Base-by-base conservation (phyloP, 805 yeast species). In the Tetrapisispora iriomotensis region DNA sequence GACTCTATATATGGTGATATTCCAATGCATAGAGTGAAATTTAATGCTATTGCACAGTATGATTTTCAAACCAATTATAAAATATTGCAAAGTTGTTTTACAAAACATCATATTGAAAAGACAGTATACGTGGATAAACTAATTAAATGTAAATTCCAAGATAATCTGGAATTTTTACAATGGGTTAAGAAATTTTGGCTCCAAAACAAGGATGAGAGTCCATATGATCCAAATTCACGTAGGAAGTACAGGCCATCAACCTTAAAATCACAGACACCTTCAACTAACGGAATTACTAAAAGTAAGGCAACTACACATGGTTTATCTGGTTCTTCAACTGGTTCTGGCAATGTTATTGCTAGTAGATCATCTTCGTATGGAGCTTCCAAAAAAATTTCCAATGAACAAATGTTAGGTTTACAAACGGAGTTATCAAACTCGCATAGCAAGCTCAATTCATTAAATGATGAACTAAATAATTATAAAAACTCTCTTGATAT, bases 111-210 rank as follows among this genome's bases (percentile, higher is more conserved):
- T 33, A 77, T 92, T 45, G 75, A 79, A 40, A 77, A 86, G 50
- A 70, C 74, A 14, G 75, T 92, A 23, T 88, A 87, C 22, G 92
- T 87, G 22, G 95, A 85, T 43, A 71, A 72, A 45, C 69, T 92
- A 43, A 75, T 83, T 58, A 85, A 84, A 61, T 92, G 96, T 65
- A 71, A 83, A 53, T 74, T 92, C 49, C 98, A 92, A 60, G 97
- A 90, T 56, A 92, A 92, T 60, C 70, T 92, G 51, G 97, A 88
- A 64, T 82, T 92, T 52, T 65, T 88, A 46, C 99, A 92, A 64
- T 92, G 96, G 96, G 69, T 86, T 53, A 79, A 83, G 54, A 73
- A 72, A 51, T 79, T 68, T 52, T 90, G 97, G 96, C 68, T 70
- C 45, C 90, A 82, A 38, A 70, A 76, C 53, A 79, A 74, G 54